These are phyloP conservation scores for Carex kokanica DNA, from an alignment of 176 grass and related monocot genomes.

Conservation along the genomic window DNA sequence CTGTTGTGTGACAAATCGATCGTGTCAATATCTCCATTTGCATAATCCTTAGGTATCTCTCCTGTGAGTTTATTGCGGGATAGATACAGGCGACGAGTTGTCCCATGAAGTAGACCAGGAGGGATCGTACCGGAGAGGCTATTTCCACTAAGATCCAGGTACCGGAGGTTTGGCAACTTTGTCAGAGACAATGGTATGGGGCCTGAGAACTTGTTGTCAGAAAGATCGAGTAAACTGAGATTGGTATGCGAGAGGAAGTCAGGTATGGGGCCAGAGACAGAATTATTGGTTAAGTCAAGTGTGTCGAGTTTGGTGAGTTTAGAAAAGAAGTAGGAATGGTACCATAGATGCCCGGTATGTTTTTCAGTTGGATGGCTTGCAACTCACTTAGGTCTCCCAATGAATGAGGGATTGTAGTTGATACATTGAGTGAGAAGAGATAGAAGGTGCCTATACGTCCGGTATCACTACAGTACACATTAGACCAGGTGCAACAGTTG, in stretches of 20 bases:
- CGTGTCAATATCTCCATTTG: constrained; percentile 45
- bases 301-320: constrained; percentile 50
- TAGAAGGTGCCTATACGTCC: constrained; percentile 63
- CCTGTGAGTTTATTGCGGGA: constrained; percentile 54
- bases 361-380: constrained; percentile 45
- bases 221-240: constrained; percentile 53
- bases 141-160: constrained; percentile 47
- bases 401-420: constrained; percentile 42
- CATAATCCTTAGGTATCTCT: constrained; percentile 51
- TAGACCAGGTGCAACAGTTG: constrained; percentile 62
- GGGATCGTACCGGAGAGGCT: constrained; percentile 48
- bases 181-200: constrained; percentile 40
- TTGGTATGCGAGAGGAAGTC: constrained; percentile 34
- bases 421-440: constrained; percentile 44
- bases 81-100: constrained; percentile 40
- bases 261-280: constrained; percentile 54
- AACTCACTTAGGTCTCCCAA: constrained; percentile 46
- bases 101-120: constrained; percentile 47
- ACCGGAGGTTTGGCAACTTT: constrained; percentile 44
- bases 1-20: constrained; percentile 65
- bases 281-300: constrained; percentile 53
- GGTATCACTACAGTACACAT: constrained; percentile 49
- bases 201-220: constrained; percentile 48
- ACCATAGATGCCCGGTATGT: constrained; percentile 45
- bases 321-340: constrained; percentile 52